Conservation (phyloP, 805 yeast genomes). For the Wickerhamiella domercqiae region DNA sequence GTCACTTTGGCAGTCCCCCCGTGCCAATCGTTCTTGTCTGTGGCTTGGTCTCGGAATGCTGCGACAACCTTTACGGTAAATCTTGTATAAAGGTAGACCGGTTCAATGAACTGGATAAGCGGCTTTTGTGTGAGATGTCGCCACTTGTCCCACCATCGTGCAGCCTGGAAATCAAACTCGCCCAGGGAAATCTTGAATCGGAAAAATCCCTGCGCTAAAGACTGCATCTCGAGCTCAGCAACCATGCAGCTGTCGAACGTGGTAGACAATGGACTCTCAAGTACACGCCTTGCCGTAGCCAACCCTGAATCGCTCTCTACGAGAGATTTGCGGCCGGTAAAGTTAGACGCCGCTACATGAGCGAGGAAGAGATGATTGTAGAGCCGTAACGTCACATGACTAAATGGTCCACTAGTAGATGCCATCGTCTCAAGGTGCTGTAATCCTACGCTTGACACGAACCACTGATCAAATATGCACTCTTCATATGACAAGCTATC, state of each 20-base stretch:
- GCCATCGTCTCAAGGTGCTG: conserved; percentile 53
- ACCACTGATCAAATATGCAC: conserved; percentile 54
- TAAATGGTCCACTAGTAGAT: conserved; percentile 46
- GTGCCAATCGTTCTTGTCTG: too few relatives aligned
- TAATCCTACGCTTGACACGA: conserved; percentile 47
- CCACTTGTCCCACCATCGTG: conserved; percentile 55
- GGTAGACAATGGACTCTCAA: conserved; percentile 45
- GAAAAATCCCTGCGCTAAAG: conserved; percentile 42
- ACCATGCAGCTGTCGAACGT: conserved; percentile 75
- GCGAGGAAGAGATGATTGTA: conserved; percentile 60
- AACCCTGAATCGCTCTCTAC: conserved; percentile 40
- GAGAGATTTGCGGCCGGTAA: conserved; percentile 49
- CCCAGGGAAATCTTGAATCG: conserved; percentile 27
- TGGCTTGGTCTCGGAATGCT: conserved; percentile 1
- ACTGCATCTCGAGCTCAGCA: conserved; percentile 51
- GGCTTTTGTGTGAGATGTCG: conserved; percentile 53
- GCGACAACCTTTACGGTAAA: conserved; percentile 27
- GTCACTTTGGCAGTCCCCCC: conserved; percentile 10
- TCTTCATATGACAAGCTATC: conserved; percentile 39
- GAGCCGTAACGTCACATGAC: conserved; percentile 46
- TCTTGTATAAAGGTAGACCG: conserved; percentile 49
- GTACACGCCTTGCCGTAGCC: conserved; percentile 41
- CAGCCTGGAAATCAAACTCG: conserved; percentile 34
- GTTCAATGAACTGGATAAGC: conserved; percentile 56
- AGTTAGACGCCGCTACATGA: conserved; percentile 50